Base-by-base conservation (phyloP, 208 protist species). In the Crithidia thermophila region DNA sequence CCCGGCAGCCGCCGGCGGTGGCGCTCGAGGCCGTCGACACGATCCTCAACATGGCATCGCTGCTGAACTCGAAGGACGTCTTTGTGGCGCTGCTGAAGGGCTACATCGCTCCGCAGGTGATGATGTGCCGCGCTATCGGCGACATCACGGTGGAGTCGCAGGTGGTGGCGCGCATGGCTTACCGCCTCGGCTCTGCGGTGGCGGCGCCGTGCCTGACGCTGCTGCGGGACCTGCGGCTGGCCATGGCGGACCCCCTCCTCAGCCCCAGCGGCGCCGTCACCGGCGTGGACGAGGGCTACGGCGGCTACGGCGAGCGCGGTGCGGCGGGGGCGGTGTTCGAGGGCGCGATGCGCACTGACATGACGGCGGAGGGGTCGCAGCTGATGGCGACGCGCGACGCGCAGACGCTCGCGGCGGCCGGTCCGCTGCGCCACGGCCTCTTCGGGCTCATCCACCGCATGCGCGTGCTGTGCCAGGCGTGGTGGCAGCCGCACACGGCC, bases 41-140 rank as follows among this genome's bases (percentile, higher is more conserved):
- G 7, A 74, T 94, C 20, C 66, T 94, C n/a, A 84, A 87, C 27
- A 79, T 94, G 42, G 77, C 74, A 34, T 82, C 86, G 1, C 67
- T 94, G 21, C 80, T 92, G 2, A 78, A 75, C 47, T 79, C 74
- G 8, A 75, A 75, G 36, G 86, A 92, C 61, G 56, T 81, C 45
- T 89, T 94, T 64, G 74, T 90, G 6, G 42, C 72, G 20, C 78
- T 73, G 36, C 83, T 88, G 28, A 80, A 79, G 37, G 81, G 78
- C 27, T 72, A 85, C 28, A 52, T 92, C 11, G 85, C 81, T 9
- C 77, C 79, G 3, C 68, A 73, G 25, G 67, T 90, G 25, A 74
- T 94, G 61, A 61, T 45, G 39, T 56, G 76, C 57, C 67, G 57
- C 39, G 47, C 62, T 21, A 6, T 58, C 2, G 47, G 30, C n/a